These are phyloP conservation scores for Fusarium hostae DNA, from an alignment of 2,329 filamentous ascomycete genomes.

Conservation along the genomic window DNA sequence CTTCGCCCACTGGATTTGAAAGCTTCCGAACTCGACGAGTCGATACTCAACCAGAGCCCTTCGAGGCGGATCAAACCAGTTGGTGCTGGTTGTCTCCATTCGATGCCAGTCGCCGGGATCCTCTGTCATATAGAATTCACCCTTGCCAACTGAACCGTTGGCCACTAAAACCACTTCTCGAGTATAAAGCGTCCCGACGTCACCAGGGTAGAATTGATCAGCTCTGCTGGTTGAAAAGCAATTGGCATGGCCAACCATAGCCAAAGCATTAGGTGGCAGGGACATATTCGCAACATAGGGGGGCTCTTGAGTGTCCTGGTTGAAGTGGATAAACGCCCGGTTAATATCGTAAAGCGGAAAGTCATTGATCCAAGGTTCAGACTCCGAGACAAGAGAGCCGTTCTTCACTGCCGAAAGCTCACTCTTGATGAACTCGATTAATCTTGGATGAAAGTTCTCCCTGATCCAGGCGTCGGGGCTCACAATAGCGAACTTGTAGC, in stretches of 20 bases:
- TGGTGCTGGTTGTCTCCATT: background rate
- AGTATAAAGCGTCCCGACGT: background rate
- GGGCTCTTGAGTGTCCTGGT: background rate
- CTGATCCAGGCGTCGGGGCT: background rate
- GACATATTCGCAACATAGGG: background rate
- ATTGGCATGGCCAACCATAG: background rate
- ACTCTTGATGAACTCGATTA: background rate
- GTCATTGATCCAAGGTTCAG: constrained; percentile 1
- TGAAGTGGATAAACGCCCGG: background rate
- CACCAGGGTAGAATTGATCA: background rate
- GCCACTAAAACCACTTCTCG: constrained; percentile 1
- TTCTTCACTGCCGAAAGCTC: background rate
- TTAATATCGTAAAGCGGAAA: background rate
- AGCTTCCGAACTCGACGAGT: background rate
- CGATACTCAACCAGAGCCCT: background rate
- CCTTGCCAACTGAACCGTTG: background rate
- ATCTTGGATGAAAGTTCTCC: background rate
- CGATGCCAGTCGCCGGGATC: constrained; percentile 2
- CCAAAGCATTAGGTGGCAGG: background rate
- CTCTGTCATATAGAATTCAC: background rate
- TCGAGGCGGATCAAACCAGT: background rate
- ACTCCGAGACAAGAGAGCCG: background rate
- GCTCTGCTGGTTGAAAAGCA: background rate
- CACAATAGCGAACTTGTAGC: constrained; percentile 8
- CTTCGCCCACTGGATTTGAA: constrained; percentile 3